Conservation (phyloP, 1,284 basidiomycete species). For the Cronartium quercuum region DNA sequence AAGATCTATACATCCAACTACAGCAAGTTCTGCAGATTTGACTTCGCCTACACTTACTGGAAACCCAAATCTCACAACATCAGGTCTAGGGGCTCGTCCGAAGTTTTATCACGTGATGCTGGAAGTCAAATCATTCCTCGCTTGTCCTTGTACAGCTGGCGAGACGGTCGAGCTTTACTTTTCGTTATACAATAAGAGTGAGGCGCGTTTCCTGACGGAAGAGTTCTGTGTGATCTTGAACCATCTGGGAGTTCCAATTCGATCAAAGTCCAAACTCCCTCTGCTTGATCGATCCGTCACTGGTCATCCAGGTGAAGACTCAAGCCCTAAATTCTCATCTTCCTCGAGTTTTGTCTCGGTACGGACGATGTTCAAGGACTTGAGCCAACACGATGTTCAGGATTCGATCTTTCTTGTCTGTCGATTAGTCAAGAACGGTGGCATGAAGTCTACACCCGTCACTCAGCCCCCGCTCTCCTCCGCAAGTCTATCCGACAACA, state of each 20-base stretch:
- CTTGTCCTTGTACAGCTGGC: conserved; percentile 76
- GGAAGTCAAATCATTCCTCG: conserved; percentile 84
- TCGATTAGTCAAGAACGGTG: conserved; percentile 77
- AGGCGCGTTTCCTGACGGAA: conserved; percentile 79
- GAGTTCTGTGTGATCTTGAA: conserved; percentile 86
- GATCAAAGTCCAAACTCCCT: conserved; percentile 46
- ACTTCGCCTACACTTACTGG: neutral
- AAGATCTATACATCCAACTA: conserved; percentile 14
- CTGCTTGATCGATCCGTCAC: conserved; percentile 43
- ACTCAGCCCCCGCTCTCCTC: neutral
- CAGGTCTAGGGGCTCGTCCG: conserved; percentile 46
- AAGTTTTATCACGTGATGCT: conserved; percentile 83
- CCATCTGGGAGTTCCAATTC: conserved; percentile 75
- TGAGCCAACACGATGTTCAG: conserved; percentile 75
- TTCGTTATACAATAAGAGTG: conserved; percentile 79
- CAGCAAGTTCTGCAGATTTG: conserved; percentile 10
- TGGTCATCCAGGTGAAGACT: neutral
- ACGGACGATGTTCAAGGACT: conserved; percentile 80
- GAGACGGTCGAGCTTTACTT: conserved; percentile 91
- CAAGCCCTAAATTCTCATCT: neutral
- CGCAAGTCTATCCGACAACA: neutral
- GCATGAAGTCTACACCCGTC: conserved; percentile 10
- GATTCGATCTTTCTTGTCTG: conserved; percentile 81
- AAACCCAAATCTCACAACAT: conserved; percentile 9
- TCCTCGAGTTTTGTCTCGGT: conserved; percentile 53